Evolutionary conservation across 371 early-diverging fungal species (phyloP), one percentile per base, ranked within the genome.

Genomic region (Syncephalastrum monosporum): DNA sequence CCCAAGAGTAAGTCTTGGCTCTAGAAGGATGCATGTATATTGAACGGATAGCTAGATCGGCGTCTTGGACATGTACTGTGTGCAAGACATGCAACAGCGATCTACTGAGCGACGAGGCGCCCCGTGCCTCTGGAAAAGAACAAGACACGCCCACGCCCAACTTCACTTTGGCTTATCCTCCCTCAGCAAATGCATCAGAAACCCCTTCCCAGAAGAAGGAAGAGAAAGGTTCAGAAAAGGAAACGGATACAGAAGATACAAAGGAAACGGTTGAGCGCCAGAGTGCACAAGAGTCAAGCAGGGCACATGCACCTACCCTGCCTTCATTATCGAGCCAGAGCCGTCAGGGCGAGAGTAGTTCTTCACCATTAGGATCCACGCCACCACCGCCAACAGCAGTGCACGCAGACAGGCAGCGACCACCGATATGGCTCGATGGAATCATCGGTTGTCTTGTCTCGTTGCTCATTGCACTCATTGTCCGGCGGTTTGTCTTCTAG

Each of bases 361-460:
- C 53, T 41, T 14, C 27, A 50, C 16, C 17, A 17, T 23, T n/a
- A 45, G 47, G 47, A 16, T 23, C 19, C 29, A 24, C 13, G 38
- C 4, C 21, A 27, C 25, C 42, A 57, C 24, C 19, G 21, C 38
- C 41, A 23, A 46, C 47, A 48, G 62, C 57, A 23, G 21, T 33
- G 19, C 12, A 47, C 19, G 46, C 48, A 47, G 44, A 46, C 24
- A 47, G 17, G 14, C 44, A 48, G 27, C 27, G 47, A 50, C 55
- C 57, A 8, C 63, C 67, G 4, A 15, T 77, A 15, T 82, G 82
- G 82, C 53, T 82, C 14, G 82, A 82, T 64, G 75, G 61, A 8
- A 50, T 79, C 17, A 79, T 82, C 53, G 59, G 68, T 3, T 66
- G 53, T 5, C 53, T 79, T 38, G 53, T 74, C 3, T 60, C 70